phyloP scores from a whole-genome alignment of 371 early-diverging fungal genomes.

The Apophysomyces variabilis region DNA sequence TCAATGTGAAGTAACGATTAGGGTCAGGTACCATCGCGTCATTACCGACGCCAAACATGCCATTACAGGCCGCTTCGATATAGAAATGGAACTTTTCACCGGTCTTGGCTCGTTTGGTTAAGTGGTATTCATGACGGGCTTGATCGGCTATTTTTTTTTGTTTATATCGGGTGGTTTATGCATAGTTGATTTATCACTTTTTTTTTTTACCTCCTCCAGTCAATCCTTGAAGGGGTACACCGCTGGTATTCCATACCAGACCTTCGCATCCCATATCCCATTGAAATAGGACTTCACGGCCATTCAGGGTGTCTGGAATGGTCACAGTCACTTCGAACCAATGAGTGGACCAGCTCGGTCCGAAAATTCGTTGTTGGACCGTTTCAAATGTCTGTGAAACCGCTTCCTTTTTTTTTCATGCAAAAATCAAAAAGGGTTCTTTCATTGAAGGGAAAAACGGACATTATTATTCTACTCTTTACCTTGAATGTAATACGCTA shows the following conservation, averaged over 20 bases:
- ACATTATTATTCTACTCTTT: constrained; percentile 13
- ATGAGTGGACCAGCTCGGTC: constrained; percentile 80
- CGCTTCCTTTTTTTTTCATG: constrained; percentile 41
- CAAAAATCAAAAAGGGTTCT: constrained; percentile 4
- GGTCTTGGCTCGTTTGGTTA: constrained; percentile 65
- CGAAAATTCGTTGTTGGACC: constrained; percentile 39
- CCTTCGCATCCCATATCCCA: constrained; percentile 91
- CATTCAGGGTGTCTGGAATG: constrained; percentile 71
- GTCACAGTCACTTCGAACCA: constrained; percentile 79
- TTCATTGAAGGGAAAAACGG: neutral
- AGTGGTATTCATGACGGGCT: constrained; percentile 76
- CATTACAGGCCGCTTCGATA: constrained; percentile 93
- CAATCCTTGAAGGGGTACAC: constrained; percentile 86
- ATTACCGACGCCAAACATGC: constrained; percentile 87
- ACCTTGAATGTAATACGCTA: constrained; percentile 51
- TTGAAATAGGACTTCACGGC: constrained; percentile 70
- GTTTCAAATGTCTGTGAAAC: constrained; percentile 41
- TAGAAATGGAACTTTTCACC: constrained; percentile 74
- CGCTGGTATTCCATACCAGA: constrained; percentile 85
- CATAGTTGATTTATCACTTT: no score
- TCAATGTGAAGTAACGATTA: constrained; percentile 56
- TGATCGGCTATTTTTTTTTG: constrained; percentile 46
- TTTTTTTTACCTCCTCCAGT: constrained; percentile 69
- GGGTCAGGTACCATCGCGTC: constrained; percentile 75
- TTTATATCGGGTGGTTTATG: no score